A percentile compares a stretch with the other conserved stretches of the same genome.
phyloP scores from a whole-genome alignment of 495 filamentous ascomycete genomes.

The Aspergillus wentii region DNA sequence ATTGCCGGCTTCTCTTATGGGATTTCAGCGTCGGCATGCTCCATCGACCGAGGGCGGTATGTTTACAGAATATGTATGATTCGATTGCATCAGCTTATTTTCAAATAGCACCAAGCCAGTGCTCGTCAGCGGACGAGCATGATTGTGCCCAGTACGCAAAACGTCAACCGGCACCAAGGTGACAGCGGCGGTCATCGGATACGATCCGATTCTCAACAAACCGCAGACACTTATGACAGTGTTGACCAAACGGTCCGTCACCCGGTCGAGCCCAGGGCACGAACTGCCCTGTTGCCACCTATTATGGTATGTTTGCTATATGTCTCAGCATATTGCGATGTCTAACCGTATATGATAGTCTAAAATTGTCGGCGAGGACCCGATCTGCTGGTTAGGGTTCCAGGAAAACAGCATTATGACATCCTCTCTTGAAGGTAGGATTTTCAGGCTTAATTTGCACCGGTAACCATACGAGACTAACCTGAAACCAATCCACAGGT shows the following conservation, averaged over 20 bases:
- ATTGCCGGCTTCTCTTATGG: conserved; percentile 86
- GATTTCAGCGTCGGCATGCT: conserved; percentile 98
- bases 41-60: conserved; percentile 76
- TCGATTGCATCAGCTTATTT: conserved; percentile 14
- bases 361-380: conserved; percentile 81
- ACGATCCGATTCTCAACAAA: conserved; percentile 63
- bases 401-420: conserved; percentile 88
- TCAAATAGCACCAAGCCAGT: conserved; percentile 43
- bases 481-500: conserved; percentile 42
- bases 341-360: conserved; percentile 41
- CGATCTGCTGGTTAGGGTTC: conserved; percentile 84
- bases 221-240: conserved; percentile 42
- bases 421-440: conserved; percentile 78
- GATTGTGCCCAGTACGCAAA: conserved; percentile 45
- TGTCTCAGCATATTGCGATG: not conserved
- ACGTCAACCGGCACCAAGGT: conserved; percentile 71
- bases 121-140: conserved; percentile 35
- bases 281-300: conserved; percentile 84
- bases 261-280: conserved; percentile 72
- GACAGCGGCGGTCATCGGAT: conserved; percentile 51
- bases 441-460: conserved; percentile 7
- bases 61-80: conserved; percentile 36
- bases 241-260: conserved; percentile 56
- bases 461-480: conserved; percentile 7
- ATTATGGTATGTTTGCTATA: conserved; percentile 61